These are phyloP conservation scores for Eutypella sp. DNA, from an alignment of 2,329 filamentous ascomycete species.

Conservation along the genomic window DNA sequence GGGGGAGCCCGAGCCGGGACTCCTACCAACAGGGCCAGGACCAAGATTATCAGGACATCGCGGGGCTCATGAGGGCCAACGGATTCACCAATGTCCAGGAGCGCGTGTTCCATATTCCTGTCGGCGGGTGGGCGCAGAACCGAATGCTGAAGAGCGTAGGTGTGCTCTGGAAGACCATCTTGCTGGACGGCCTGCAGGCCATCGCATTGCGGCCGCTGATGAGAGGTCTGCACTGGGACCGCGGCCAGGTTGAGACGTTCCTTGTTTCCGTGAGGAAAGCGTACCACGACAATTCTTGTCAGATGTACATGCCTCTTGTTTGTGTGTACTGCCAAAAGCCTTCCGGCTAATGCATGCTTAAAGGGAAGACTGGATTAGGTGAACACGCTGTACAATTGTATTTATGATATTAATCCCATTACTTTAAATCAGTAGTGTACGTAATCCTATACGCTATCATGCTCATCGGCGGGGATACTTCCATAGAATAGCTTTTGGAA, in stretches of 20 bases:
- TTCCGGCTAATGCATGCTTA: too few species aligned
- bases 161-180: conserved; percentile 45
- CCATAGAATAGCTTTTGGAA: too few species aligned
- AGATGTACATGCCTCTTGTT: conserved; percentile 52
- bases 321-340: conserved; percentile 52
- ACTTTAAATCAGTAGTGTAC: too few species aligned
- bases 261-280: conserved; percentile 43
- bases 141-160: conserved; percentile 47
- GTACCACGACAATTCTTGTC: conserved; percentile 39
- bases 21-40: too few species aligned
- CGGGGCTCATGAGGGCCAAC: conserved; percentile 41
- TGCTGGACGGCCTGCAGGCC: conserved; percentile 45
- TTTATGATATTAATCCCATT: too few species aligned
- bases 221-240: conserved; percentile 42
- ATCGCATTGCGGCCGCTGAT: conserved; percentile 50
- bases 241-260: conserved; percentile 43
- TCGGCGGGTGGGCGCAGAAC: conserved; percentile 51
- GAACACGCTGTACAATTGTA: too few species aligned
- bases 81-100: conserved; percentile 50
- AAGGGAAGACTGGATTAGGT: not conserved
- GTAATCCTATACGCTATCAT: too few species aligned
- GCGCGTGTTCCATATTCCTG: conserved; percentile 45
- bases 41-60: too few species aligned
- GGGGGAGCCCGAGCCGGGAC: too few species aligned
- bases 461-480: too few species aligned